Evolutionary conservation across 2,329 filamentous ascomycete species (phyloP).

Genomic region (Davidsoniella neocaledoniae): DNA sequence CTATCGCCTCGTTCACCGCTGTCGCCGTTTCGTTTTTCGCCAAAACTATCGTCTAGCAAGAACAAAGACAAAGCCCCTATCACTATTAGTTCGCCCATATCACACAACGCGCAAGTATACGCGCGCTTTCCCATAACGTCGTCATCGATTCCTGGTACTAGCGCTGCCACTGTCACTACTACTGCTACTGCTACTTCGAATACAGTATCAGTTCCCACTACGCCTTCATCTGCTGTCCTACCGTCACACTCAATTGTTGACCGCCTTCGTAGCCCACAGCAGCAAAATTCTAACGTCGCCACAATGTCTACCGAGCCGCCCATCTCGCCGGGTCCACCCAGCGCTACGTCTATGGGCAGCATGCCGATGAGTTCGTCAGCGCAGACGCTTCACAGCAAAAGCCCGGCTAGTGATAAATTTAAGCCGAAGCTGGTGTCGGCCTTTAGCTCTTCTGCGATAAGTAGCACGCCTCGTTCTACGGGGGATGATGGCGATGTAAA

Average conservation of each 20-base stretch:
- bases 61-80: too few relatives aligned
- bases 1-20: constrained; percentile 25
- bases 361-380: too few relatives aligned
- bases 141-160: neutral
- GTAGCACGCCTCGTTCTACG: constrained; percentile 2
- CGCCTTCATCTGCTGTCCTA: too few relatives aligned
- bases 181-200: neutral
- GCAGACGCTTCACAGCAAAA: neutral
- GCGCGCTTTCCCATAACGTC: neutral
- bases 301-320: too few relatives aligned
- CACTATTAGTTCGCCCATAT: neutral
- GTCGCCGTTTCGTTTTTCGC: constrained; percentile 29
- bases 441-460: constrained; percentile 4
- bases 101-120: neutral
- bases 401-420: neutral
- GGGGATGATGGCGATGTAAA: neutral
- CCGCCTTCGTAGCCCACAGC: too few relatives aligned
- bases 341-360: neutral
- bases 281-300: too few relatives aligned
- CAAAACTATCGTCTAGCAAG: constrained; percentile 14
- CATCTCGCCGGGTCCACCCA: neutral
- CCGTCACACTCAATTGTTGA: too few relatives aligned
- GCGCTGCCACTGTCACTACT: neutral
- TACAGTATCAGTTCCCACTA: neutral
- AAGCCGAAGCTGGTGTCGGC: constrained; percentile 4